Conservation (phyloP, 139 green algal species). For the Volvox reticuliferus region DNA sequence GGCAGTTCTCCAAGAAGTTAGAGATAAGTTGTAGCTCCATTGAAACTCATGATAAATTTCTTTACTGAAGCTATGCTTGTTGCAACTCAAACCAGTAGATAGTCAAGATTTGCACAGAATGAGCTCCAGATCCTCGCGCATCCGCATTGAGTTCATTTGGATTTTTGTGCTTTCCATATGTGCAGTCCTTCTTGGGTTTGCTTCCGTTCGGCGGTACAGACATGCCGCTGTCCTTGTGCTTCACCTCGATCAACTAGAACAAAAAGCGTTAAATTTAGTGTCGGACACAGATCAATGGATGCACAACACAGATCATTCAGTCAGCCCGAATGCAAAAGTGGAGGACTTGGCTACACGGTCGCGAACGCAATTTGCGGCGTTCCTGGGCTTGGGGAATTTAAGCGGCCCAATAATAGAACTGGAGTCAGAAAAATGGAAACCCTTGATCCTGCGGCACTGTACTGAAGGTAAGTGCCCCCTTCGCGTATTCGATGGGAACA, state of each 20-base stretch:
- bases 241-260: neutral
- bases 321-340: neutral
- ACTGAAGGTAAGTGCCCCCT: neutral
- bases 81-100: too few species aligned
- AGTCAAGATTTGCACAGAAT: neutral
- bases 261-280: neutral
- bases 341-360: neutral
- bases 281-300: neutral
- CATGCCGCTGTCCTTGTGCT: neutral
- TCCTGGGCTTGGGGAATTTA: neutral
- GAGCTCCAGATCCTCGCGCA: neutral
- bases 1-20: too few species aligned
- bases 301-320: neutral
- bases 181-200: neutral
- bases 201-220: neutral
- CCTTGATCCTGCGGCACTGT: neutral
- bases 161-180: neutral
- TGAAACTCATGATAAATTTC: too few species aligned
- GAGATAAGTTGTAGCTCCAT: too few species aligned
- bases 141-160: neutral
- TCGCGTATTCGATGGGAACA: neutral
- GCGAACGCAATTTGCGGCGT: neutral
- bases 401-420: neutral
- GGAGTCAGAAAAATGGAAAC: constrained; percentile 20
- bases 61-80: too few species aligned